phyloP scores from a whole-genome alignment of 2,329 filamentous ascomycete genomes.

The Xylariaceae sp. region DNA sequence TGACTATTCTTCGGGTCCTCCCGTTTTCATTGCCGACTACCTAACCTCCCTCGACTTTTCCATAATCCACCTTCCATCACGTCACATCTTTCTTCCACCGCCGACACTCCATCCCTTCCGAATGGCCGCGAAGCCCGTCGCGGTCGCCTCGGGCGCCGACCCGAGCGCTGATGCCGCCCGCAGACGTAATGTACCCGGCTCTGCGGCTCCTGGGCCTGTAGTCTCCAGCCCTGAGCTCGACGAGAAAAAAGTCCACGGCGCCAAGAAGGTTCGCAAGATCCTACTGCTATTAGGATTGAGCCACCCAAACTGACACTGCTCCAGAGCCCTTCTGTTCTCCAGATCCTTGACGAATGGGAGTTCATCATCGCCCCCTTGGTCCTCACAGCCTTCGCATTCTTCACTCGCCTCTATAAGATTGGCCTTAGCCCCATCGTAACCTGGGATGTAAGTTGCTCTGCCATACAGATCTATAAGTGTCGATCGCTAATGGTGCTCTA shows the following conservation, averaged over 20 bases:
- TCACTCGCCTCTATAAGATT: constrained; percentile 67
- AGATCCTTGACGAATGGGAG: constrained; percentile 62
- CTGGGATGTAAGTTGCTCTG: constrained; percentile 47
- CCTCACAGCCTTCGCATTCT: constrained; percentile 59
- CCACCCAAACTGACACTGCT: constrained; percentile 5
- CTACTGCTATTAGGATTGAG: not conserved
- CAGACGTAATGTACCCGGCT: constrained; percentile 50
- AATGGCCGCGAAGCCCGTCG: constrained; percentile 54
- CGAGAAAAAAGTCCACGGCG: constrained; percentile 55
- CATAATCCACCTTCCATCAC: not conserved
- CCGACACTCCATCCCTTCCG: not conserved
- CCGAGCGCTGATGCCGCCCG: constrained; percentile 50
- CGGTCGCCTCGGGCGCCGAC: constrained; percentile 58
- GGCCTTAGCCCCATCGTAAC: constrained; percentile 64
- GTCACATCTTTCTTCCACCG: not conserved
- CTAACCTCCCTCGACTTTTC: constrained; percentile 1
- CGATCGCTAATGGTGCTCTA: constrained; percentile 14
- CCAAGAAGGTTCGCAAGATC: constrained; percentile 48
- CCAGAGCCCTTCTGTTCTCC: constrained; percentile 53
- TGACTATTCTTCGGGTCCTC: constrained; percentile 3
- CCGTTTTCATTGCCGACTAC: not conserved
- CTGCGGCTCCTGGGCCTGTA: constrained; percentile 33
- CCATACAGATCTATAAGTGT: not conserved
- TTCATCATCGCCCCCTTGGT: constrained; percentile 57
- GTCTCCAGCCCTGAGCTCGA: constrained; percentile 44